These are phyloP conservation scores for Rosa multiflora DNA, from an alignment of 306 rosid species.

Conservation along the genomic window DNA sequence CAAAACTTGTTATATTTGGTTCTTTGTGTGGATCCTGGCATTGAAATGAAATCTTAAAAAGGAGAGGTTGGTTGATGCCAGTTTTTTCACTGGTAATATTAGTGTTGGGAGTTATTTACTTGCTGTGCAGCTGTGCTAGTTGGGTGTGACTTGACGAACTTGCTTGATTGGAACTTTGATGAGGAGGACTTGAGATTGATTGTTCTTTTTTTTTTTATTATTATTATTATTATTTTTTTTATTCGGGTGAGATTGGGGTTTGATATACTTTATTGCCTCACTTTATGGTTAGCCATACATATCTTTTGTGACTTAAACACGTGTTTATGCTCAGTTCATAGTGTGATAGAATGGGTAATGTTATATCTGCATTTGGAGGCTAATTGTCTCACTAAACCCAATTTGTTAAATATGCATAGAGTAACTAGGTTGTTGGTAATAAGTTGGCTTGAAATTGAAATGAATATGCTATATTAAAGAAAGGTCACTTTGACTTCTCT, in stretches of 20 bases:
- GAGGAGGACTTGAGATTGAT: neutral
- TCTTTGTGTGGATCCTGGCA: neutral
- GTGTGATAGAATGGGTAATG: neutral
- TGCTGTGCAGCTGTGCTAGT: neutral
- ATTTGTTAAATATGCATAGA: neutral
- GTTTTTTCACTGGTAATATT: neutral
- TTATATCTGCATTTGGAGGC: neutral
- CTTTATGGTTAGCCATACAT: neutral
- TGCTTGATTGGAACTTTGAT: conserved; percentile 8
- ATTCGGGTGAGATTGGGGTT: neutral
- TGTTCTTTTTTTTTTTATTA: too few species aligned
- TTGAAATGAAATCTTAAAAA: neutral
- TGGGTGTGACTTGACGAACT: neutral
- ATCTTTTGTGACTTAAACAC: neutral
- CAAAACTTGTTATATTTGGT: too few species aligned
- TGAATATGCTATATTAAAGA: too few species aligned
- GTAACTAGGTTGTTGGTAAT: too few species aligned
- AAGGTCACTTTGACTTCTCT: too few species aligned
- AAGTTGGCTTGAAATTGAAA: too few species aligned
- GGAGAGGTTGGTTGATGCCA: neutral
- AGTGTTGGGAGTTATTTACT: conserved; percentile 1
- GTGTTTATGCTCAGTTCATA: neutral
- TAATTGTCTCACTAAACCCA: neutral
- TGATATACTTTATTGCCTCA: neutral
- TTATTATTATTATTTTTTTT: too few species aligned